Evolutionary conservation across 345 rosid genomes (phyloP).

Genomic region (Trapa bicornis): DNA sequence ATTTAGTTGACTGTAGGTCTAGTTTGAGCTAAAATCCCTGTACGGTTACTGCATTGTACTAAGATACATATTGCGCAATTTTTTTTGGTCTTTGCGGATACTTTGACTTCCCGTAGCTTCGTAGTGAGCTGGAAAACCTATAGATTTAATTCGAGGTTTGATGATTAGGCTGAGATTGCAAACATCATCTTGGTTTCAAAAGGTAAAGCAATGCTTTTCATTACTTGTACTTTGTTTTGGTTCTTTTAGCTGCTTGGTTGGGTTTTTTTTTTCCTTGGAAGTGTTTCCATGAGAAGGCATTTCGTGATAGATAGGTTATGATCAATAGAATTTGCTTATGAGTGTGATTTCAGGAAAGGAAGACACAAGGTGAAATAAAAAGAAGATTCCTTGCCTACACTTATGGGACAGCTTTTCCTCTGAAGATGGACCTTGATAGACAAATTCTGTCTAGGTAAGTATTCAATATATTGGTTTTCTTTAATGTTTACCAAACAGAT

Average conservation of each 20-base stretch:
- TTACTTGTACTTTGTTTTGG: too few species aligned
- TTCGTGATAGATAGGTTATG: too few species aligned
- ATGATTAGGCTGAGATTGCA: neutral
- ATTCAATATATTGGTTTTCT: slow-evolving; percentile 1
- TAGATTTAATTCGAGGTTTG: neutral
- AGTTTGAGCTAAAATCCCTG: neutral
- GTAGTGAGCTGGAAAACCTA: neutral
- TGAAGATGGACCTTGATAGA: slow-evolving; percentile 84
- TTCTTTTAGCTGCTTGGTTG: too few species aligned
- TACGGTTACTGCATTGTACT: too few species aligned
- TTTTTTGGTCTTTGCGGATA: neutral
- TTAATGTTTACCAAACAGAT: neutral
- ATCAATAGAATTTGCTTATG: neutral
- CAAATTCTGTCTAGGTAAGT: slow-evolving; percentile 74
- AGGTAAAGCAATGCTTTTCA: neutral
- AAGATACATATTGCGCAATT: too few species aligned
- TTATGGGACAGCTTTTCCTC: slow-evolving; percentile 69
- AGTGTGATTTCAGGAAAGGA: slow-evolving; percentile 29
- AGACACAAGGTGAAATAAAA: slow-evolving; percentile 46
- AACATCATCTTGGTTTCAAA: neutral
- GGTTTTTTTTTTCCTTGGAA: neutral
- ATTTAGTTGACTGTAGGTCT: neutral
- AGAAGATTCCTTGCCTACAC: slow-evolving; percentile 43
- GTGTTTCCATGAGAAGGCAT: too few species aligned
- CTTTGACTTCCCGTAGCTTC: neutral